A percentile compares a stretch with the other conserved stretches of the same genome.
Evolutionary conservation across 129 eudicot species (phyloP).

Genomic region (Flaveria sonorensis): DNA sequence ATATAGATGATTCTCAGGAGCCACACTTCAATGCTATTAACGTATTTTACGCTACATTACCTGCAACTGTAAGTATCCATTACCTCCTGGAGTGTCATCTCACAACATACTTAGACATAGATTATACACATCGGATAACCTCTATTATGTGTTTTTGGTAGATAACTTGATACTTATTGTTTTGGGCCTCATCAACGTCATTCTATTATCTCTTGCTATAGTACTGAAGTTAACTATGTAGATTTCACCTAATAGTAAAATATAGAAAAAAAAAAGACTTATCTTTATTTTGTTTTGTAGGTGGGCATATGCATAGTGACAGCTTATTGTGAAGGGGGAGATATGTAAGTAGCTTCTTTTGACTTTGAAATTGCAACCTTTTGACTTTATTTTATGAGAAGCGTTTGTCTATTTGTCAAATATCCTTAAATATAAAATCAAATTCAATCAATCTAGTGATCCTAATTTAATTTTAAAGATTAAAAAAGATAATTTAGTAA

Average conservation of each 20-base stretch:
- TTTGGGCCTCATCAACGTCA: neutral
- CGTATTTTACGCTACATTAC: neutral
- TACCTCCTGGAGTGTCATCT: neutral
- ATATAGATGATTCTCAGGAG: neutral
- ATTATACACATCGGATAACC: too few species aligned
- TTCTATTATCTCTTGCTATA: too few species aligned
- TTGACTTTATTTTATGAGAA: conserved; percentile 8
- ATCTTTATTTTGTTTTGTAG: conserved; percentile 43
- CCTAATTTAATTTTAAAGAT: neutral
- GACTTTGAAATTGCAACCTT: conserved; percentile 11
- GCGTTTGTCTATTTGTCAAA: conserved; percentile 10
- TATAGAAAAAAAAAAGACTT: neutral
- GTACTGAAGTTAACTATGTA: neutral
- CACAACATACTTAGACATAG: neutral
- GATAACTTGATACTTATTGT: too few species aligned
- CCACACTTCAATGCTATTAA: neutral
- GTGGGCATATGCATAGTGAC: conserved; percentile 82
- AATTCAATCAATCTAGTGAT: neutral
- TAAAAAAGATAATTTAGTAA: neutral
- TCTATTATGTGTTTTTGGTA: too few species aligned
- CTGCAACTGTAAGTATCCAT: neutral
- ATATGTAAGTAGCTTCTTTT: conserved; percentile 61
- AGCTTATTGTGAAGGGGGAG: conserved; percentile 86
- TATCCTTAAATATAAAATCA: neutral
- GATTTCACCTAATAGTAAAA: neutral